A percentile compares a stretch with the other conserved stretches of the same genome.
These are phyloP conservation scores for Curvularia sp. DNA, from an alignment of 2,329 filamentous ascomycete species.

Conservation along the genomic window DNA sequence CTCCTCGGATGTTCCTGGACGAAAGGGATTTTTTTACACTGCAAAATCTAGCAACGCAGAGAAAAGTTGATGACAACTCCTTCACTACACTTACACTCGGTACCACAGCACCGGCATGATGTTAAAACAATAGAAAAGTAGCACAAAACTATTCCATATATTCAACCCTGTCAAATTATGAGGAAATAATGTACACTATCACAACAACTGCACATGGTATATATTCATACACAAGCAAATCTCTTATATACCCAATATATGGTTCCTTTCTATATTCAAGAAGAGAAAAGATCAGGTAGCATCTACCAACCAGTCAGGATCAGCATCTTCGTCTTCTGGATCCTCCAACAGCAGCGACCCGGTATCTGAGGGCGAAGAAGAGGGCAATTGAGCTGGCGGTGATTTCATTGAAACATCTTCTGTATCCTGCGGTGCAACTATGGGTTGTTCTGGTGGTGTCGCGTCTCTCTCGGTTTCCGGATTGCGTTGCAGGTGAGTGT, in stretches of 20 bases:
- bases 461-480: neutral
- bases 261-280: neutral
- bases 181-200: neutral
- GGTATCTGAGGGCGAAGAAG: slow-evolving; percentile 46
- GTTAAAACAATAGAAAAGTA: no score
- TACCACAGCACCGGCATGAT: no score
- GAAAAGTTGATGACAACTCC: no score
- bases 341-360: slow-evolving; percentile 66
- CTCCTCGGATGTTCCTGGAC: no score
- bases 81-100: no score
- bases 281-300: slow-evolving; percentile 8
- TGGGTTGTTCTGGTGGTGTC: neutral
- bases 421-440: neutral
- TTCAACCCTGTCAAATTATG: no score
- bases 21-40: no score
- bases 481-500: neutral
- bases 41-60: no score
- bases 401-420: slow-evolving; percentile 9
- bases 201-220: neutral
- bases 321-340: slow-evolving; percentile 69
- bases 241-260: neutral
- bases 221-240: neutral
- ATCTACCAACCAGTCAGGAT: slow-evolving; percentile 66
- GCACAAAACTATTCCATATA: no score
- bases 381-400: neutral